Evolutionary conservation across 164 flowering plant genomes (phyloP).

Genomic region (Chloranthus sessilifolius): DNA sequence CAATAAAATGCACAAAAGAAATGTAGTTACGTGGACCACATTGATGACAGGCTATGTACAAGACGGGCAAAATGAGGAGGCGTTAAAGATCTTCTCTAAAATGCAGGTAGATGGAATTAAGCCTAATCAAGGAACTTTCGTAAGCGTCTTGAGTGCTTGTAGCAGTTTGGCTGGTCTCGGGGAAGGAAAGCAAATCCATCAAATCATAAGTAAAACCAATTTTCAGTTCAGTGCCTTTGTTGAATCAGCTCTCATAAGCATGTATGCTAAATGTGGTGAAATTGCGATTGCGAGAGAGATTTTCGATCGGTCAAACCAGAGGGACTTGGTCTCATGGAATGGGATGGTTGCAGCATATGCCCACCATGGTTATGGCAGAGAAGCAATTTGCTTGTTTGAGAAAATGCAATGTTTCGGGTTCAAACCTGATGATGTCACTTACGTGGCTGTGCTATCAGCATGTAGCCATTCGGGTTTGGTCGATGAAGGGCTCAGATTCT

Average conservation of each 20-base stretch:
- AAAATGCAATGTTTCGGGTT: slow-evolving; percentile 7
- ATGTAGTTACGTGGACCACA: slow-evolving; percentile 12
- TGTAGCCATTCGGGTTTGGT: slow-evolving; percentile 18
- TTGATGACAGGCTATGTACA: slow-evolving; percentile 10
- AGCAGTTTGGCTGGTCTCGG: slow-evolving; percentile 4
- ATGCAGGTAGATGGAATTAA: slow-evolving; percentile 8
- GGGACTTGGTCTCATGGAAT: slow-evolving; percentile 15
- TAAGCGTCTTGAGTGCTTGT: slow-evolving; percentile 1
- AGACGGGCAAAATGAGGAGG: slow-evolving; percentile 11
- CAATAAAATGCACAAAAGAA: slow-evolving; percentile 4
- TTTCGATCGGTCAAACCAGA: slow-evolving; percentile 12
- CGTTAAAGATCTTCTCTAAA: slow-evolving; percentile 7
- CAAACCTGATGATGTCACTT: slow-evolving; percentile 17
- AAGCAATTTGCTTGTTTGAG: slow-evolving; percentile 10
- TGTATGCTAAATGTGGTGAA: slow-evolving; percentile 18
- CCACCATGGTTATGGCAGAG: slow-evolving; percentile 13
- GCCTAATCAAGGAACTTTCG: neutral
- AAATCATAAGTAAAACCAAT: neutral
- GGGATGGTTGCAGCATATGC: slow-evolving; percentile 16
- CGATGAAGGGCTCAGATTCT: slow-evolving; percentile 11
- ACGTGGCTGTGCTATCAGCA: slow-evolving; percentile 14
- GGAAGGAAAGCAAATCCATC: slow-evolving; percentile 9
- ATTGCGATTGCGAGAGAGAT: slow-evolving; percentile 11
- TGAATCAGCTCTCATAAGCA: slow-evolving; percentile 13
- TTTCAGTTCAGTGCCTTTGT: slow-evolving; percentile 7